phyloP scores from a whole-genome alignment of 1,139 yeast species.

The Sugiyamaella neomexicana region DNA sequence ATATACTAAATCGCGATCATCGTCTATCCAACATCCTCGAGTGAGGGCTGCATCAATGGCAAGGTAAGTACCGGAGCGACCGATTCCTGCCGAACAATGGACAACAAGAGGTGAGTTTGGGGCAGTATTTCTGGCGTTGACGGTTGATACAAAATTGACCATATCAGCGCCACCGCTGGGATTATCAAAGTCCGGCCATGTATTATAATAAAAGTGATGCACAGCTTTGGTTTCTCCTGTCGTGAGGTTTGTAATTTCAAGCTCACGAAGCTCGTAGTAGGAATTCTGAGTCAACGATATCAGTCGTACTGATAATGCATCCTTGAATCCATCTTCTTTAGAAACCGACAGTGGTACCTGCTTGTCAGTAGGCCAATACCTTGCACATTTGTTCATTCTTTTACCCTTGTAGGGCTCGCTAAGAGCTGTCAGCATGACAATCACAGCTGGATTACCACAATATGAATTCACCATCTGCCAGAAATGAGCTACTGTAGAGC shows the following conservation, averaged over 20 bases:
- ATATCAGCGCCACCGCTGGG: conserved; percentile 48
- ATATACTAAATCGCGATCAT: conserved; percentile 35
- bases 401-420: conserved; percentile 49
- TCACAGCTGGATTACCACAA: conserved; percentile 48
- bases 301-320: conserved; percentile 22
- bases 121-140: conserved; percentile 34
- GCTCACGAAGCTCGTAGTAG: conserved; percentile 25
- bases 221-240: conserved; percentile 38
- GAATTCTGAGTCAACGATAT: conserved; percentile 8
- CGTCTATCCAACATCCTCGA: conserved; percentile 19
- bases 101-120: conserved; percentile 49
- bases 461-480: conserved; percentile 78
- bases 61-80: conserved; percentile 78
- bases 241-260: conserved; percentile 21
- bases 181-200: conserved; percentile 59
- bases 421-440: conserved; percentile 88
- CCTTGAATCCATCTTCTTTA: conserved; percentile 22
- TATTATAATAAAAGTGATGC: conserved; percentile 53
- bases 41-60: conserved; percentile 58
- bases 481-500: conserved; percentile 62
- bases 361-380: conserved; percentile 64
- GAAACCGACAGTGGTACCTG: conserved; percentile 23
- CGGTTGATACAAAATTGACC: conserved; percentile 38
- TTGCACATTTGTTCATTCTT: conserved; percentile 60
- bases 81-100: conserved; percentile 87